Conservation (phyloP, 2,329 filamentous ascomycete species). For the Neophaeococcomyces aloes region DNA sequence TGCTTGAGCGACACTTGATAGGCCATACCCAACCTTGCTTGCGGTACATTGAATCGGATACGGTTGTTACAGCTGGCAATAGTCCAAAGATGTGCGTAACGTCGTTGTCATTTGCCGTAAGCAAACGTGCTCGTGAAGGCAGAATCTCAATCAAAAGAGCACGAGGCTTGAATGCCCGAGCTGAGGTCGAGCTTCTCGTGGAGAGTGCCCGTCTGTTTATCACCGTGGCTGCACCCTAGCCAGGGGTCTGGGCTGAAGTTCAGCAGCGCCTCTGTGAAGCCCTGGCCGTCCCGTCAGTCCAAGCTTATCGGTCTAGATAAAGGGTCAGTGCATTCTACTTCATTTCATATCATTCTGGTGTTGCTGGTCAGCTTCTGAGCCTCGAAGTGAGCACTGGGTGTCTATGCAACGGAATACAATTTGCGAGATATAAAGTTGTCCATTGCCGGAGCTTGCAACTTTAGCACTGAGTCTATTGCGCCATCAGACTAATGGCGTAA, state of each 20-base stretch:
- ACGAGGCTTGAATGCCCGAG: background rate
- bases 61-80: slow-evolving; percentile 3
- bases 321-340: background rate
- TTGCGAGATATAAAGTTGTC: background rate
- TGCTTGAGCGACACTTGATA: slow-evolving; percentile 1
- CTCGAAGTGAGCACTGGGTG: background rate
- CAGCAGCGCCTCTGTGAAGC: too few species aligned
- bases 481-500: slow-evolving; percentile 8
- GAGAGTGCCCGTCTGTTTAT: too few species aligned
- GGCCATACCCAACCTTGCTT: slow-evolving; percentile 1
- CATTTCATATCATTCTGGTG: background rate
- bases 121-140: background rate
- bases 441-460: too few species aligned
- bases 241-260: too few species aligned
- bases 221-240: too few species aligned
- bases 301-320: too few species aligned
- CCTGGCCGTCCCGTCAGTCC: too few species aligned
- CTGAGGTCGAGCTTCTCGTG: too few species aligned
- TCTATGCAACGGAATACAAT: background rate
- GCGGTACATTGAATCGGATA: background rate
- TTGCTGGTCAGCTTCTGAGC: background rate
- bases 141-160: background rate
- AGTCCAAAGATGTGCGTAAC: background rate
- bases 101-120: background rate
- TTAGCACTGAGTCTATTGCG: slow-evolving; percentile 4